Evolutionary conservation across 148 eudicot species (phyloP), one percentile per base, ranked within the genome.

Genomic region (Nepenthes mirabilis): DNA sequence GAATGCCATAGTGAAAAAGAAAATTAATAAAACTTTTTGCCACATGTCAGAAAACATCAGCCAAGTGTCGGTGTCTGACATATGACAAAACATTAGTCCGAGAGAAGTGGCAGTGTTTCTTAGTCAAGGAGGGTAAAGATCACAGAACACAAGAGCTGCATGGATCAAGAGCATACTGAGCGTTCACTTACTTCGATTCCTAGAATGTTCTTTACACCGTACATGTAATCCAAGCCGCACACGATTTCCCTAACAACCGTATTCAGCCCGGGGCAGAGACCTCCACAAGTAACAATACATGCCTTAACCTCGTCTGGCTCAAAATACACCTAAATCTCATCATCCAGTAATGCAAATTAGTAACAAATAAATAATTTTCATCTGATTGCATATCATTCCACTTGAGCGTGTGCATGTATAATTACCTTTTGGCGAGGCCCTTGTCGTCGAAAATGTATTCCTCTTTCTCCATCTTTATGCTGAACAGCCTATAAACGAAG

Each of bases 161-260:
- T 6, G 52, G 11, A 12, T 1, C 8, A 11, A 49, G 14, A 2
- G 6, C 52, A 49, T 2, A 49, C 11, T 23, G 23, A 49, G 11
- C 52, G 13, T 6, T 49, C n/a, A 49, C 90, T 75, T 74, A 88
- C 95, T 65, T 86, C 74, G 60, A 90, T 83, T 23, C 97, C 97
- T 12, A 76, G 51, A 37, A 90, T 83, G 36, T 64, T 78, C 56
- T 75, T 77, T 12, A 86, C 94, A 55, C 84, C 97, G 74, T 90
- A 90, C 90, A 90, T 90, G 65, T 86, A 67, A 64, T 83, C 65
- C 52, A 89, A 71, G 14, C 90, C 80, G 52, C 87, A 80, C 53
- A 89, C 97, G 11, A 86, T 53, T 66, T 89, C 97, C 65, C 97
- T 79, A 23, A 89, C 86, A 70, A 89, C 97, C 9, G 97, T 89